Evolutionary conservation across 345 rosid genomes (phyloP).

Genomic region (Citrus trifoliata): DNA sequence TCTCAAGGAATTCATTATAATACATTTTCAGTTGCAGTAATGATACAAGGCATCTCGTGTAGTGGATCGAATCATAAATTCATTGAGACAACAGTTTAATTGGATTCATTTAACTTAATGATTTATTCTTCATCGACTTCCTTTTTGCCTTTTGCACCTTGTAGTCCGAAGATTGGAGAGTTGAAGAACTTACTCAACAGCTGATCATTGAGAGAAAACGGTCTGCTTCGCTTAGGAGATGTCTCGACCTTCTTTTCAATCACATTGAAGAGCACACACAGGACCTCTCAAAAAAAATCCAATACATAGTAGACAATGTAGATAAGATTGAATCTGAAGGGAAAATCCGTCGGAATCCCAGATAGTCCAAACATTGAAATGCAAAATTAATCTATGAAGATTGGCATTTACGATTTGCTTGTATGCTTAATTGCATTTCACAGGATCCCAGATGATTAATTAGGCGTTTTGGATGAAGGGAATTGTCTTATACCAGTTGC

Average conservation of each 20-base stretch:
- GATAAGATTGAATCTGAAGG: slow-evolving; percentile 20
- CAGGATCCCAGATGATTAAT: neutral
- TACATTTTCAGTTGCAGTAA: neutral
- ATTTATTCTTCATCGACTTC: neutral
- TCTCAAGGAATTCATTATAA: neutral
- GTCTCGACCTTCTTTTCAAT: slow-evolving; percentile 13
- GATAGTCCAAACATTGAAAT: neutral
- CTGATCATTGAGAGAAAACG: slow-evolving; percentile 17
- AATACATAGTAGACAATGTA: slow-evolving; percentile 14
- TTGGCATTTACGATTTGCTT: neutral
- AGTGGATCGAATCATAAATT: neutral
- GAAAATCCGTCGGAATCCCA: neutral
- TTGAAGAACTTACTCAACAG: slow-evolving; percentile 18
- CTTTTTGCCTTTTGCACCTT: neutral
- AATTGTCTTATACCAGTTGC: neutral
- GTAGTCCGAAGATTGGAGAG: slow-evolving; percentile 20
- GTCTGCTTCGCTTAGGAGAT: slow-evolving; percentile 17
- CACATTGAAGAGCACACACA: slow-evolving; percentile 28
- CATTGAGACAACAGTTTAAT: too few relatives aligned
- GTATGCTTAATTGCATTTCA: neutral
- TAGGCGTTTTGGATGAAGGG: neutral
- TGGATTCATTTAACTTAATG: neutral
- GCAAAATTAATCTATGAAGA: neutral
- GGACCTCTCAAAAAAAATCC: slow-evolving; percentile 19
- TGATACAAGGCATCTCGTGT: neutral